These are phyloP conservation scores for Wallacemonas sp. DNA, from an alignment of 208 protist species.

Conservation along the genomic window DNA sequence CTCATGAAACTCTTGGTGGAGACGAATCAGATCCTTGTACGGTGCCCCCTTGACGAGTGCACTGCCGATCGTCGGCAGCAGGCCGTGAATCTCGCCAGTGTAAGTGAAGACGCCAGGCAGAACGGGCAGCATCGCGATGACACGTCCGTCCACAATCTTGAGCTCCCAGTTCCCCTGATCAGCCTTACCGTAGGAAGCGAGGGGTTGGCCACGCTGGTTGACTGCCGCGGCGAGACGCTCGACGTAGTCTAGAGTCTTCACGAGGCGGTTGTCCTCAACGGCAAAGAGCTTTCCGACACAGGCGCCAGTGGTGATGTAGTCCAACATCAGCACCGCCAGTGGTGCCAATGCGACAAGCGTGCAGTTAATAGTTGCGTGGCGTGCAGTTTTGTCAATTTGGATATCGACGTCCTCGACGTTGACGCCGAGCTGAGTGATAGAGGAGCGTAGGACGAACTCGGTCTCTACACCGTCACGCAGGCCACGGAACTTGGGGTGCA, in stretches of 20 bases:
- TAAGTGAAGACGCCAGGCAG: constrained; percentile 80
- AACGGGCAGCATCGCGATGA: constrained; percentile 84
- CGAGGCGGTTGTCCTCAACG: constrained; percentile 60
- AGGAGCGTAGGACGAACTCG: constrained; percentile 86
- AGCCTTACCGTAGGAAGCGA: constrained; percentile 71
- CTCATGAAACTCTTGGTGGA: constrained; percentile 83
- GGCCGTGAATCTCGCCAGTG: constrained; percentile 75
- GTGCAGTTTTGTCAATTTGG: constrained; percentile 33
- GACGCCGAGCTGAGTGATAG: constrained; percentile 89
- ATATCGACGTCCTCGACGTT: constrained; percentile 72
- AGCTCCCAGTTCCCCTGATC: constrained; percentile 70
- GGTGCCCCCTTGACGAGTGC: constrained; percentile 61
- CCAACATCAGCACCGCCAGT: constrained; percentile 84
- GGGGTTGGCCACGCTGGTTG: constrained; percentile 66
- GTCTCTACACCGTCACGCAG: constrained; percentile 48
- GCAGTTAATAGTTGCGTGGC: constrained; percentile 42
- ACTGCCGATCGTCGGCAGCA: constrained; percentile 85
- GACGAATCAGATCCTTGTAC: constrained; percentile 85
- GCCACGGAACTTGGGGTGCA: constrained; percentile 84
- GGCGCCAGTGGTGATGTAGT: constrained; percentile 73
- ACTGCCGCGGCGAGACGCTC: constrained; percentile 58
- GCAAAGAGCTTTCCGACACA: constrained; percentile 91
- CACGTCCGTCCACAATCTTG: constrained; percentile 76
- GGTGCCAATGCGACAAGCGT: constrained; percentile 73
- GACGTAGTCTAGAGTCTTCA: constrained; percentile 78